phyloP scores from a whole-genome alignment of 2,329 filamentous ascomycete genomes.

The Arthroderma sp. region DNA sequence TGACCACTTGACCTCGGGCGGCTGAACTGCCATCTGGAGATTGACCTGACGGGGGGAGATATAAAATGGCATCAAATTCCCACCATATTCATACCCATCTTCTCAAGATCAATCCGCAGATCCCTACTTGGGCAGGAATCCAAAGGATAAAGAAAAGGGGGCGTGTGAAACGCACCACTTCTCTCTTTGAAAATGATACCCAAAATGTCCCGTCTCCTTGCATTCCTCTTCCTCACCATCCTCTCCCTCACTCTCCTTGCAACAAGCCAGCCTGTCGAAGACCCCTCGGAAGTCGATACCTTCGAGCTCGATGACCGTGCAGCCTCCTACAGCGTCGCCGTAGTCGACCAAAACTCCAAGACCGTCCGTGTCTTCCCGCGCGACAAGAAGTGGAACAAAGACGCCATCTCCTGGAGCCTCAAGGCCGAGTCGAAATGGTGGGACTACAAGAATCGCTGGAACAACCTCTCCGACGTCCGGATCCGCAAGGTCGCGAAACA shows the following conservation, averaged over 20 bases:
- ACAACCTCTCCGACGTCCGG: constrained; percentile 11
- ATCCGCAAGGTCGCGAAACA: constrained; percentile 11
- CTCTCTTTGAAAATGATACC: too few relatives aligned
- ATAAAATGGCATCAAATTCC: too few relatives aligned
- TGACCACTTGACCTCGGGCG: too few relatives aligned
- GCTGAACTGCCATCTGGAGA: too few relatives aligned
- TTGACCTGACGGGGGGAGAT: too few relatives aligned
- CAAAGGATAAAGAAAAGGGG: too few relatives aligned
- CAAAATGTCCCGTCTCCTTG: background rate
- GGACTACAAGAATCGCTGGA: constrained; percentile 6
- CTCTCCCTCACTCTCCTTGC: background rate
- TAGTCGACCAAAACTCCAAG: constrained; percentile 13
- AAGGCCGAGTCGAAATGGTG: constrained; percentile 1
- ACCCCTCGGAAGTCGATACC: background rate
- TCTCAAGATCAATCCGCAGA: too few relatives aligned
- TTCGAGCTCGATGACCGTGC: background rate
- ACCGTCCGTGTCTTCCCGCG: constrained; percentile 12
- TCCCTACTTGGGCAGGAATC: too few relatives aligned
- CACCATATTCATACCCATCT: too few relatives aligned
- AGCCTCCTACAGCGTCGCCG: constrained; percentile 12
- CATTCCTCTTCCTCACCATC: background rate
- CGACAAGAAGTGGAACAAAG: constrained; percentile 10
- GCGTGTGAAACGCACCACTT: too few relatives aligned
- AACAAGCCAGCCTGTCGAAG: background rate
- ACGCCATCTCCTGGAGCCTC: constrained; percentile 12